Conservation (phyloP, 768 basidiomycete species). For the Auricularia sp. region DNA sequence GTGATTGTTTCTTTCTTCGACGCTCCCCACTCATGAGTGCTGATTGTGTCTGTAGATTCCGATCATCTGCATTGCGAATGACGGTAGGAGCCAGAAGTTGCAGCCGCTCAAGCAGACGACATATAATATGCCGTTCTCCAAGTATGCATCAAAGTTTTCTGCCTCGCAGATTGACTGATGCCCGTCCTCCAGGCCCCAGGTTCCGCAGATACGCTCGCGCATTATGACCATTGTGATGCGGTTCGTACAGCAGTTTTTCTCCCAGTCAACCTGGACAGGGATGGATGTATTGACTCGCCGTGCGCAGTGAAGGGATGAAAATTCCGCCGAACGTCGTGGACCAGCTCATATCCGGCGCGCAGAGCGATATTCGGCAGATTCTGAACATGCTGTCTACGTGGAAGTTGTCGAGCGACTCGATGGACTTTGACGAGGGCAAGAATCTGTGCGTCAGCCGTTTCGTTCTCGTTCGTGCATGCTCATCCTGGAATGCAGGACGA, state of each 20-base stretch:
- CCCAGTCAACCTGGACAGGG: too few species aligned
- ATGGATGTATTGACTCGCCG: too few species aligned
- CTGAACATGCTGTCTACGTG: constrained; percentile 98
- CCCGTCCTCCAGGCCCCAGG: constrained; percentile 53
- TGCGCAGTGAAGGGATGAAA: constrained; percentile 77
- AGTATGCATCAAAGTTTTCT: constrained; percentile 35
- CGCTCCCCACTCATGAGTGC: neutral
- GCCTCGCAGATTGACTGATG: constrained; percentile 7
- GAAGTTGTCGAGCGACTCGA: constrained; percentile 69
- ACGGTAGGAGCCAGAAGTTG: constrained; percentile 76
- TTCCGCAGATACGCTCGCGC: constrained; percentile 67
- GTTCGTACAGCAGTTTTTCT: constrained; percentile 30
- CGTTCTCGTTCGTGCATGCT: neutral
- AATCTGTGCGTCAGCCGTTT: constrained; percentile 49
- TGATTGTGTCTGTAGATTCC: constrained; percentile 51
- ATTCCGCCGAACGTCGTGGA: constrained; percentile 87
- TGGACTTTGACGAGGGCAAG: constrained; percentile 91
- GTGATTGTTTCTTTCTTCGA: constrained; percentile 25
- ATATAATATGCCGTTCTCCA: constrained; percentile 65
- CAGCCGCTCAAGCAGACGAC: constrained; percentile 72
- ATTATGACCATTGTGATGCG: constrained; percentile 84
- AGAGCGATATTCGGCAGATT: constrained; percentile 95
- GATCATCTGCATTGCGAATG: constrained; percentile 96
- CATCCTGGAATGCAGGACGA: constrained; percentile 41
- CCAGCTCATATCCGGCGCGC: constrained; percentile 77